Evolutionary conservation across 371 early-diverging fungal genomes (phyloP), one percentile per base, ranked within the genome.

Genomic region (Rhizopus stolonifer): DNA sequence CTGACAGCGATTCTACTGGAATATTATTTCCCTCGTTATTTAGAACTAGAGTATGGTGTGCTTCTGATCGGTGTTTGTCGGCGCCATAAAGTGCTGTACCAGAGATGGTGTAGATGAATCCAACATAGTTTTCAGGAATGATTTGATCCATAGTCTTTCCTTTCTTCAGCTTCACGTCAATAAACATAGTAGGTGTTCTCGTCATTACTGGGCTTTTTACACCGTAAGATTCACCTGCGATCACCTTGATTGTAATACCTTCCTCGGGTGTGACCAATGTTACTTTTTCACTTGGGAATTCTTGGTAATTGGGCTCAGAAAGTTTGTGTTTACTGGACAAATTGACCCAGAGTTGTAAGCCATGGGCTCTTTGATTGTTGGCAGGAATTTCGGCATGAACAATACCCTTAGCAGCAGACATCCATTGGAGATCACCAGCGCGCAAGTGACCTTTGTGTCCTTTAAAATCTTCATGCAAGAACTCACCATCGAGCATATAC

Each of bases 311-410:
- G 2, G 92, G 92, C 21, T 81, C 76, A 17, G 78, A 70, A 77
- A 88, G 76, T 75, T 94, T 94, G 69, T 88, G 83, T 62, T 81
- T 82, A n/a, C 74, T 74, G 1, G 93, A 83, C 9, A 92, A 76
- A 61, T 92, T 94, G 65, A 93, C 84, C 90, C 92, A 94, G 31
- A 92, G 79, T 57, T 92, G 93, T 21, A 93, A 75, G 9, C 91
- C 91, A 36, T 82, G 82, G 0, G 75, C 70, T n/a, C 65, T 56
- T 4, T 52, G 54, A 13, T 67, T 57, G 26, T n/a, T 76, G 7
- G 70, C 70, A 5, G 89, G 91, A 69, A 89, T 86, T 56, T 91
- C 91, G 39, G 86, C 81, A 60, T 91, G 92, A 7, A 92, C 76
- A 40, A 93, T 88, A 34, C 94, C 94, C 34, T 72, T 67, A 4